Conservation (phyloP, 169 alveolate species). For the Hepatocystis sp. region DNA sequence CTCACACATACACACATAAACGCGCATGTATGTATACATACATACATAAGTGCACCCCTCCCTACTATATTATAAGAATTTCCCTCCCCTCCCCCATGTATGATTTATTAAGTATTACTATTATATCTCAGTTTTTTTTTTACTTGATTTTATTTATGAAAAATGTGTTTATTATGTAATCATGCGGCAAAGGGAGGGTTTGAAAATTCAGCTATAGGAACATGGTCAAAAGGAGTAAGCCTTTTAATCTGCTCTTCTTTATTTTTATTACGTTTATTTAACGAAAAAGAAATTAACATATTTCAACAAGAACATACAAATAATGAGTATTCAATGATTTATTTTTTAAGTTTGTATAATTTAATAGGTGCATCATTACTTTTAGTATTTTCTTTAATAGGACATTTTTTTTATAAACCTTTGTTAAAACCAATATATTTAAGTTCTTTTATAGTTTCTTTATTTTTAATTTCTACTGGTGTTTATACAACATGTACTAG, state of each 20-base stretch:
- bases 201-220: slow-evolving; percentile 76
- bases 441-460: slow-evolving; percentile 60
- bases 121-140: no score
- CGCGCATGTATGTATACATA: not conserved
- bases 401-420: slow-evolving; percentile 62
- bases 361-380: slow-evolving; percentile 53
- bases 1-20: not conserved
- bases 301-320: slow-evolving; percentile 12
- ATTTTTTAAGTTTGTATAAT: slow-evolving; percentile 61
- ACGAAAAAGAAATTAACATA: slow-evolving; percentile 37
- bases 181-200: slow-evolving; percentile 72
- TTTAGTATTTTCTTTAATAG: slow-evolving; percentile 48
- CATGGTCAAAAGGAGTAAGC: slow-evolving; percentile 74
- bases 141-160: not conserved
- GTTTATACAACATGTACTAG: slow-evolving; percentile 72
- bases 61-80: not conserved
- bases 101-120: not conserved
- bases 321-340: slow-evolving; percentile 51
- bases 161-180: slow-evolving; percentile 65
- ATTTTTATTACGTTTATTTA: slow-evolving; percentile 60
- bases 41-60: not conserved
- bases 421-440: slow-evolving; percentile 70
- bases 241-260: slow-evolving; percentile 58
- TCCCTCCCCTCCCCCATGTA: not conserved
- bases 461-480: slow-evolving; percentile 74